Percentiles rank a stretch among this genome's conserved stretches.
Conservation (phyloP, 176 grass and related monocot species). For the Metroxylon sagu region DNA sequence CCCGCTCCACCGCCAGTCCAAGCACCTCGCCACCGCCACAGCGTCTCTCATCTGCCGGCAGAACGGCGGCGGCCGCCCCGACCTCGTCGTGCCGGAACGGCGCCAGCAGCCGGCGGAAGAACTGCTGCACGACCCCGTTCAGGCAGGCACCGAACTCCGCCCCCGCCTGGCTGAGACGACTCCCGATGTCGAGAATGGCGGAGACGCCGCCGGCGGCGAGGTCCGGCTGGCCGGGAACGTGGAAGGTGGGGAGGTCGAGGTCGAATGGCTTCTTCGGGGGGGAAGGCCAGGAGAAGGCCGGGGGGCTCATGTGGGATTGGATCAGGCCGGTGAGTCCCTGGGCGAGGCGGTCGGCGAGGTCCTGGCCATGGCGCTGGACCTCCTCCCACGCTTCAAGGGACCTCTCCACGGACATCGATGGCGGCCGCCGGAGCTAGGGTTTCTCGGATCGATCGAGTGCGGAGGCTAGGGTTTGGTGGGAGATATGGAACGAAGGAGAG, state of each 20-base stretch:
- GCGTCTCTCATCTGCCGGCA: constrained; percentile 6
- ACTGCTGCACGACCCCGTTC: constrained; percentile 65
- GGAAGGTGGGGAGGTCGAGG: constrained; percentile 20
- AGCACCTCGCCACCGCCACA: background rate
- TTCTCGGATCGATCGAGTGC: no score
- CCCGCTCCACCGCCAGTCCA: background rate
- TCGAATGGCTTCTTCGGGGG: constrained; percentile 21
- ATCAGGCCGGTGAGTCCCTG: constrained; percentile 82
- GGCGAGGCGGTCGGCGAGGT: constrained; percentile 68
- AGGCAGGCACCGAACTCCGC: constrained; percentile 53
- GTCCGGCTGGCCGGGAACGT: constrained; percentile 18
- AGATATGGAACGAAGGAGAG: no score
- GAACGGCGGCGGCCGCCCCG: constrained; percentile 4
- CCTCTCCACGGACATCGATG: constrained; percentile 55
- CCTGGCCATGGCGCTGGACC: constrained; percentile 87
- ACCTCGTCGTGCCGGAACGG: constrained; percentile 32
- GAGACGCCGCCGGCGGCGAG: constrained; percentile 34
- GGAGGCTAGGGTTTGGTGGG: no score
- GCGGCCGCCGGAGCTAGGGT: constrained; percentile 29
- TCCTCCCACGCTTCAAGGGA: constrained; percentile 87
- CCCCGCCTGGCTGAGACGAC: constrained; percentile 37
- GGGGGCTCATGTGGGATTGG: constrained; percentile 45
- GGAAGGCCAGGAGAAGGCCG: constrained; percentile 9
- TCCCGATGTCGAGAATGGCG: constrained; percentile 35
- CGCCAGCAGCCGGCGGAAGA: constrained; percentile 24